Evolutionary conservation across 225 moss, liverwort and hornwort species (phyloP).

Genomic region (Ulota crispa): DNA sequence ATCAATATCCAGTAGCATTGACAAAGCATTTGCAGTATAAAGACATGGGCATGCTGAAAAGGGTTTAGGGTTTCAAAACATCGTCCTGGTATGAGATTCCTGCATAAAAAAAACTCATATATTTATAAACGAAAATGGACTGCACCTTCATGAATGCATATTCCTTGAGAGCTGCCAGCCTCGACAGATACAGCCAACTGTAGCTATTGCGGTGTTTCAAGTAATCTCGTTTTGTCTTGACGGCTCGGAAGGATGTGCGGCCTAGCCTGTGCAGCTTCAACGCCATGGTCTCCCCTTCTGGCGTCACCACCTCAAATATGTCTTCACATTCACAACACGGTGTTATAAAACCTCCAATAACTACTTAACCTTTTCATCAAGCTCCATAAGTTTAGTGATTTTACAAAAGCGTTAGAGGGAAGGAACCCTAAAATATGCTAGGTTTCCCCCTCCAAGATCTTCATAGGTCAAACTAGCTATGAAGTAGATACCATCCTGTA

Average conservation of each 20-base stretch:
- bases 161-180: conserved; percentile 92
- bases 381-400: no score
- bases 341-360: not conserved
- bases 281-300: conserved; percentile 90
- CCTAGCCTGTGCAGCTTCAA: conserved; percentile 93
- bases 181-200: conserved; percentile 93
- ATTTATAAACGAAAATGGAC: not conserved
- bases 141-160: conserved; percentile 98
- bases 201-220: conserved; percentile 93
- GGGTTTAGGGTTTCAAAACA: not conserved
- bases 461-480: not conserved
- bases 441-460: not conserved
- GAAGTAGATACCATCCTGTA: no score
- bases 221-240: conserved; percentile 94
- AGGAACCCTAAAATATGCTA: not conserved
- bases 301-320: conserved; percentile 92
- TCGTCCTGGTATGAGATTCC: not conserved
- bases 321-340: conserved; percentile 47
- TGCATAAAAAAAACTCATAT: not conserved
- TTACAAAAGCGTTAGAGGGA: no score
- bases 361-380: no score
- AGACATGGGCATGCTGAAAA: not conserved
- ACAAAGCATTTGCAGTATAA: not conserved
- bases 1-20: no score
- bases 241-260: conserved; percentile 93